Evolutionary conservation across 345 rosid genomes (phyloP).

Genomic region (Hibiscus trionum): DNA sequence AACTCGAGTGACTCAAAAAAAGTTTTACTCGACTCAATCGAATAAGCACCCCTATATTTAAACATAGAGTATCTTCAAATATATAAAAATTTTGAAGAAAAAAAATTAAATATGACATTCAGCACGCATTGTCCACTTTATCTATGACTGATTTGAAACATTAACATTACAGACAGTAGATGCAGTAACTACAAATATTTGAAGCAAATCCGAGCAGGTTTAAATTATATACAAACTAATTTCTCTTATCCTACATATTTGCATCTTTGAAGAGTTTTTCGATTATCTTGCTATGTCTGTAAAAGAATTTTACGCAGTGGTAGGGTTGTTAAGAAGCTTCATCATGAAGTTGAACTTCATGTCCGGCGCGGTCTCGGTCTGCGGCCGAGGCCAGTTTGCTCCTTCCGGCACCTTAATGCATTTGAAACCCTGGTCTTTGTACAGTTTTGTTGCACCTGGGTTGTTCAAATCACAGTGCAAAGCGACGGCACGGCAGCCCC

Average conservation of each 20-base stretch:
- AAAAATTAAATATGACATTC: too few species aligned
- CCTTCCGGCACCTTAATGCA: constrained; percentile 70
- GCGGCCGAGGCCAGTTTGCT: constrained; percentile 80
- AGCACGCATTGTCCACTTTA: too few species aligned
- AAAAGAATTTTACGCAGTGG: constrained; percentile 17
- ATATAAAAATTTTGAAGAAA: neutral
- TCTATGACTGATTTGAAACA: neutral
- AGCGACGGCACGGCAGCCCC: constrained; percentile 83
- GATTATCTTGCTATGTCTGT: neutral
- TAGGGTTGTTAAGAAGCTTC: constrained; percentile 58
- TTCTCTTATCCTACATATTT: constrained; percentile 6
- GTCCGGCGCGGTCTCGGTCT: constrained; percentile 56
- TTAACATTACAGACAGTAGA: neutral
- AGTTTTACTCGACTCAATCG: too few species aligned
- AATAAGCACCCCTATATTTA: too few species aligned
- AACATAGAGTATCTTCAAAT: neutral
- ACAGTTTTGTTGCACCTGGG: constrained; percentile 63
- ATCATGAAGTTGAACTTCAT: constrained; percentile 72
- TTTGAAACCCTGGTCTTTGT: constrained; percentile 68
- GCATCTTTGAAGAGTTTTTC: neutral
- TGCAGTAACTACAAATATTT: neutral
- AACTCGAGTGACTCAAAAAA: too few species aligned
- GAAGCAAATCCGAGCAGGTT: neutral
- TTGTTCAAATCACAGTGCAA: constrained; percentile 83
- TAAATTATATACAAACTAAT: constrained; percentile 9